Evolutionary conservation across 2,329 filamentous ascomycete genomes (phyloP).

Genomic region (Neofusicoccum cordaticola): DNA sequence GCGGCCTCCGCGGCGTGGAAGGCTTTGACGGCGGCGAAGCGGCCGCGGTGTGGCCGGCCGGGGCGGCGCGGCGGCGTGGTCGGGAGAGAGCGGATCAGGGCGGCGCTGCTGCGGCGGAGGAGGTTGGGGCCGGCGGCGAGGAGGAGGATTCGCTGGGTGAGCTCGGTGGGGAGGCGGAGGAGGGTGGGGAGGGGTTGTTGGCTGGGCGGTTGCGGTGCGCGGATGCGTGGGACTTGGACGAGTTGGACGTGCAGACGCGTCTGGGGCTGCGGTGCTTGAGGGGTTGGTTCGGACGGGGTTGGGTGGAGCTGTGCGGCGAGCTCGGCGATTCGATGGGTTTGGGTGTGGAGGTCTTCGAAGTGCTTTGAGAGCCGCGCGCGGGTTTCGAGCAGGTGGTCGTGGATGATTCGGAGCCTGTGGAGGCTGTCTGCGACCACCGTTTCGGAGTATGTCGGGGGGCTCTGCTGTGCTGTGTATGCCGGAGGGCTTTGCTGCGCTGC

Average conservation of each 20-base stretch:
- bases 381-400: too few species aligned
- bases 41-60: background rate
- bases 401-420: background rate
- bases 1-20: too few species aligned
- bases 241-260: background rate
- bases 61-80: background rate
- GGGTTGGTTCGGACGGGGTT: too few species aligned
- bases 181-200: background rate
- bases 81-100: background rate
- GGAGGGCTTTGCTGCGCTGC: background rate
- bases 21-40: background rate
- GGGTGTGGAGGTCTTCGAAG: background rate
- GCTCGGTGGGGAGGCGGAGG: background rate
- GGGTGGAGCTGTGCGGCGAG: too few species aligned
- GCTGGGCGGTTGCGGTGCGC: too few species aligned
- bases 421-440: background rate
- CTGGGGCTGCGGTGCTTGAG: background rate
- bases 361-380: background rate
- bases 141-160: background rate
- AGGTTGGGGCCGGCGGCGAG: background rate
- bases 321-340: too few species aligned
- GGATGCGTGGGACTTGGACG: background rate
- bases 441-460: background rate
- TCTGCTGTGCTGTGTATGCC: background rate
- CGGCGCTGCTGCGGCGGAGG: background rate